Percentiles rank a stretch among this genome's conserved stretches.
These are phyloP conservation scores for Zanthoxylum bungeanum DNA, from an alignment of 345 rosid genomes.

Conservation along the genomic window DNA sequence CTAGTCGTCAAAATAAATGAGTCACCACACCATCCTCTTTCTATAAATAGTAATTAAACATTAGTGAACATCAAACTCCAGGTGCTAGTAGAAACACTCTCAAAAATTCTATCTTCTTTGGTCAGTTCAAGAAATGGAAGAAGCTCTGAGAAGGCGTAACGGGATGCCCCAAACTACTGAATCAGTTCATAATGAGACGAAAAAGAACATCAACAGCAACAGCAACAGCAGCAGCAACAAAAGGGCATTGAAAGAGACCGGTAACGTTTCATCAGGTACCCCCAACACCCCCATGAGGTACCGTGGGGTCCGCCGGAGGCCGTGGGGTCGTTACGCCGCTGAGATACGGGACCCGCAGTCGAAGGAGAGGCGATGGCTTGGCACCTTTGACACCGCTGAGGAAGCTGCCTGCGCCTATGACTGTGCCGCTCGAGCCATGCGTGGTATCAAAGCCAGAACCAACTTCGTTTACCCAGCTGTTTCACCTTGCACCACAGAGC, in stretches of 20 bases:
- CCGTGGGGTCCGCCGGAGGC: constrained; percentile 94
- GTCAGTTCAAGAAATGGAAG: constrained; percentile 41
- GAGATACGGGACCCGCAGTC: constrained; percentile 93
- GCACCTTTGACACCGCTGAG: constrained; percentile 97
- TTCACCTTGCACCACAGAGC: constrained; percentile 31
- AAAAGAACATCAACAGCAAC: constrained; percentile 17
- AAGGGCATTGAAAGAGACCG: constrained; percentile 31
- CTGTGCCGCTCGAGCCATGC: constrained; percentile 86
- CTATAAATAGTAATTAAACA: constrained; percentile 24
- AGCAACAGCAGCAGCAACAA: constrained; percentile 27
- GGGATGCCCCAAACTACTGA: constrained; percentile 24
- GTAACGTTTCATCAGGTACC: constrained; percentile 13
- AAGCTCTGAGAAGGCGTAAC: constrained; percentile 49
- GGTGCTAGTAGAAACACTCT: constrained; percentile 8
- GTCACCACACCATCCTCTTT: constrained; percentile 10
- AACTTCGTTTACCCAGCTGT: constrained; percentile 70
- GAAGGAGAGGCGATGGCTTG: constrained; percentile 92
- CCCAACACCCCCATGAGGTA: constrained; percentile 70
- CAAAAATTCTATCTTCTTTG: not conserved
- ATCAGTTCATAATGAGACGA: constrained; percentile 11
- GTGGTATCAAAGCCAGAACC: constrained; percentile 87
- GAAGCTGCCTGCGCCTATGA: constrained; percentile 97
- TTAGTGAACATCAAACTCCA: not conserved
- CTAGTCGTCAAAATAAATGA: constrained; percentile 16
- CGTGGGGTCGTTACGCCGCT: constrained; percentile 99